Percentiles rank a stretch among this genome's conserved stretches.
Conservation (phyloP, 306 rosid species). For the Fragaria vesca region DNA sequence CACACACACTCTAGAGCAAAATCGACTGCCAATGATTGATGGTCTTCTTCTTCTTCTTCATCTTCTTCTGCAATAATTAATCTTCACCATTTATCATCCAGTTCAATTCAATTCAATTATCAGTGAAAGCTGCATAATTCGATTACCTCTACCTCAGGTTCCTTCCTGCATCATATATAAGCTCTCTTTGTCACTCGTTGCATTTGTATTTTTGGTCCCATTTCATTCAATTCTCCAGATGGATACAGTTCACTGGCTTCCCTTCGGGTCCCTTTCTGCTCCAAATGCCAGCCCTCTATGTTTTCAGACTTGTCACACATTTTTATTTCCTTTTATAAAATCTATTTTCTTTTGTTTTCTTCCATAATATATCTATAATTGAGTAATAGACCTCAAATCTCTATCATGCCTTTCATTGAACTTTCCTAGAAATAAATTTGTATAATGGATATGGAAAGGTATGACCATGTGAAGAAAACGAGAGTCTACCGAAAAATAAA, state of each 20-base stretch:
- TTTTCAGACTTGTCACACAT: neutral
- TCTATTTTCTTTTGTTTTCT: neutral
- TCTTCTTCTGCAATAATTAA: neutral
- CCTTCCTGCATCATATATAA: neutral
- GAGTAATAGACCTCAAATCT: neutral
- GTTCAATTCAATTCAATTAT: neutral
- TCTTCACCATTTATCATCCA: slow-evolving; percentile 5
- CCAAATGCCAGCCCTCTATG: slow-evolving; percentile 16
- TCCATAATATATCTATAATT: neutral
- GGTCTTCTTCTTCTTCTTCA: neutral
- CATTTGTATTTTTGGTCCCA: slow-evolving; percentile 29
- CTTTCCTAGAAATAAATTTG: neutral
- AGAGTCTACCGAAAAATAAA: neutral
- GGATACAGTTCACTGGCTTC: slow-evolving; percentile 38
- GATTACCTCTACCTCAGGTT: slow-evolving; percentile 31
- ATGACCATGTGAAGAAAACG: neutral
- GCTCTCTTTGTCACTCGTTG: neutral
- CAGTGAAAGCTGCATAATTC: slow-evolving; percentile 13
- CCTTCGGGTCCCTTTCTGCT: neutral
- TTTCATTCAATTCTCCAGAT: slow-evolving; percentile 46
- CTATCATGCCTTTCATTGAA: neutral
- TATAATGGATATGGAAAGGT: neutral
- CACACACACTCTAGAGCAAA: neutral
- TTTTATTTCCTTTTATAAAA: neutral
- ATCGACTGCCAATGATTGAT: slow-evolving; percentile 36